Conservation (phyloP, 1,284 basidiomycete genomes). For the Marasmius fiardii region DNA sequence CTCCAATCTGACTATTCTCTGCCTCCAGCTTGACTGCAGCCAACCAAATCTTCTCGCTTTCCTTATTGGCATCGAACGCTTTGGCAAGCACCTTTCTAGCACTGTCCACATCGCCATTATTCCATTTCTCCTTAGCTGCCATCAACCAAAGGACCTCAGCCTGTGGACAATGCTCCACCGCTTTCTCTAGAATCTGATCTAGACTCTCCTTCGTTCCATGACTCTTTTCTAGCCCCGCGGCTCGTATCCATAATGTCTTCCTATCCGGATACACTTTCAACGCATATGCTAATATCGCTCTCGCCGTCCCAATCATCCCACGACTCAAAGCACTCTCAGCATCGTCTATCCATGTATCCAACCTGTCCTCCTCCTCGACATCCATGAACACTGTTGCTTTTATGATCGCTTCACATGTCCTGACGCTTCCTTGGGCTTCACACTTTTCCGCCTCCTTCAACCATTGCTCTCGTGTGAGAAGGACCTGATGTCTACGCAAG, state of each 20-base stretch:
- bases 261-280: conserved; percentile 89
- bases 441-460: conserved; percentile 92
- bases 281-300: conserved; percentile 88
- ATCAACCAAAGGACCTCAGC: conserved; percentile 97
- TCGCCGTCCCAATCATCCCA: conserved; percentile 78
- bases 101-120: conserved; percentile 82
- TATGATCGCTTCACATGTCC: conserved; percentile 93
- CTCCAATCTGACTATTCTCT: conserved; percentile 86
- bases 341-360: conserved; percentile 90
- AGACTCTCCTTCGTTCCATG: conserved; percentile 84
- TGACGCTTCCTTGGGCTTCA: conserved; percentile 80
- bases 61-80: conserved; percentile 93
- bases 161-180: conserved; percentile 88
- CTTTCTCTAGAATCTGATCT: conserved; percentile 78
- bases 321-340: conserved; percentile 79
- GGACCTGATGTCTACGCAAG: conserved; percentile 80
- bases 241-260: conserved; percentile 82
- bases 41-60: conserved; percentile 96
- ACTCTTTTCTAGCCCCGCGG: conserved; percentile 88
- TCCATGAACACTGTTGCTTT: conserved; percentile 96
- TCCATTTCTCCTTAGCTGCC: conserved; percentile 95
- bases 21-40: conserved; percentile 96
- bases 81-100: conserved; percentile 85
- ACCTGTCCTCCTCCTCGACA: conserved; percentile 89
- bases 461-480: conserved; percentile 95